Conservation (phyloP, 202 grass and related monocot genomes). For the Sporobolus alterniflorus region DNA sequence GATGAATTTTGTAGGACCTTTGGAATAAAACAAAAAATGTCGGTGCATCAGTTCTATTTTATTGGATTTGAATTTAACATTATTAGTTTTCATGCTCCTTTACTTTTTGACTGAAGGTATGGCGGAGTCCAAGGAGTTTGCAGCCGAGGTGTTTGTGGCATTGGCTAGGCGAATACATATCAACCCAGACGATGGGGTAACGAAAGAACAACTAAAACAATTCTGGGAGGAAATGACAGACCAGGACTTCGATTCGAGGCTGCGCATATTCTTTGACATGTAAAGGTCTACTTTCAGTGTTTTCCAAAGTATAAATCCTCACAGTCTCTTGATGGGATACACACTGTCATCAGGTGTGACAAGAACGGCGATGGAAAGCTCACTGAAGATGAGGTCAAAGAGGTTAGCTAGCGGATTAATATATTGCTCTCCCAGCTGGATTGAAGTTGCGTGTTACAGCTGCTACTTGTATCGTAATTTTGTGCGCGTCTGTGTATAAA, state of each 20-base stretch:
- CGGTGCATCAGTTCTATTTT: not conserved
- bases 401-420: conserved; percentile 46
- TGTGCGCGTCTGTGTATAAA: too few relatives aligned
- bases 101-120: conserved; percentile 80
- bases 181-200: conserved; percentile 55
- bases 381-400: conserved; percentile 89
- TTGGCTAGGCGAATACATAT: conserved; percentile 72
- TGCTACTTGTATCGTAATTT: too few relatives aligned
- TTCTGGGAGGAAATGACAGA: conserved; percentile 98
- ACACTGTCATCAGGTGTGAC: conserved; percentile 68
- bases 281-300: conserved; percentile 37
- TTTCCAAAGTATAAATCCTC: not conserved
- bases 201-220: conserved; percentile 73
- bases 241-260: conserved; percentile 85
- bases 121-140: conserved; percentile 93
- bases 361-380: conserved; percentile 98
- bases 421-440: too few relatives aligned
- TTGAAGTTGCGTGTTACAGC: not conserved
- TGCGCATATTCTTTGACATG: conserved; percentile 98
- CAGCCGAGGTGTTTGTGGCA: conserved; percentile 71
- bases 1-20: too few relatives aligned
- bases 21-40: too few relatives aligned
- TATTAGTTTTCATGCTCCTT: too few relatives aligned
- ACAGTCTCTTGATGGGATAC: conserved; percentile 19
- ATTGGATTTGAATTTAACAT: not conserved